Conservation (phyloP, 2,329 filamentous ascomycete genomes). For the Pseudocercospora ulei region DNA sequence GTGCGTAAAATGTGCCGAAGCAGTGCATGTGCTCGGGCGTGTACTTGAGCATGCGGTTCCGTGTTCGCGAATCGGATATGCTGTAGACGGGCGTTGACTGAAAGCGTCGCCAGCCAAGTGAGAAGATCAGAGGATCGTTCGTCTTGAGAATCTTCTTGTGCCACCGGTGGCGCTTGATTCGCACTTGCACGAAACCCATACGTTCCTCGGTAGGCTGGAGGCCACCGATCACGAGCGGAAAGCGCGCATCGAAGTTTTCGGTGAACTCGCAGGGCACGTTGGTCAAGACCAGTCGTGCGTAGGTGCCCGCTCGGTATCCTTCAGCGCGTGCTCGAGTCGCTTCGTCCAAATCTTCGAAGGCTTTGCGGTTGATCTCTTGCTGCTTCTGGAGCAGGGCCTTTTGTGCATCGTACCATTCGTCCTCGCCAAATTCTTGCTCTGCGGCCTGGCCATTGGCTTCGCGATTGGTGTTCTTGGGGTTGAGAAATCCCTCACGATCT, state of each 20-base stretch:
- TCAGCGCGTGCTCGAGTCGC: constrained; percentile 73
- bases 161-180: constrained; percentile 96
- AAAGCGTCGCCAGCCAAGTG: constrained; percentile 90
- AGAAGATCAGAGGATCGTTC: constrained; percentile 94
- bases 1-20: constrained; percentile 90
- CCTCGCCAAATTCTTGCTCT: constrained; percentile 80
- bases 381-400: constrained; percentile 94
- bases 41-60: constrained; percentile 98
- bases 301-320: constrained; percentile 83
- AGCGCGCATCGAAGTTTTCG: constrained; percentile 66
- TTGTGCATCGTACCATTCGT: constrained; percentile 97
- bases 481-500: constrained; percentile 89
- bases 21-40: constrained; percentile 99
- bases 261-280: constrained; percentile 87
- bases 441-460: constrained; percentile 54
- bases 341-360: constrained; percentile 81
- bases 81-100: constrained; percentile 88
- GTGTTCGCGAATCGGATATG: constrained; percentile 82
- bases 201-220: constrained; percentile 86
- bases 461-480: constrained; percentile 71
- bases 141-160: constrained; percentile 99
- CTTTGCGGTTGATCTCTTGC: constrained; percentile 88
- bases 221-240: constrained; percentile 83
- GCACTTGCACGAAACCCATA: constrained; percentile 87
- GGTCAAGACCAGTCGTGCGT: constrained; percentile 82